phyloP scores from a whole-genome alignment of 2,329 filamentous ascomycete species.

The Massarina eburnea region DNA sequence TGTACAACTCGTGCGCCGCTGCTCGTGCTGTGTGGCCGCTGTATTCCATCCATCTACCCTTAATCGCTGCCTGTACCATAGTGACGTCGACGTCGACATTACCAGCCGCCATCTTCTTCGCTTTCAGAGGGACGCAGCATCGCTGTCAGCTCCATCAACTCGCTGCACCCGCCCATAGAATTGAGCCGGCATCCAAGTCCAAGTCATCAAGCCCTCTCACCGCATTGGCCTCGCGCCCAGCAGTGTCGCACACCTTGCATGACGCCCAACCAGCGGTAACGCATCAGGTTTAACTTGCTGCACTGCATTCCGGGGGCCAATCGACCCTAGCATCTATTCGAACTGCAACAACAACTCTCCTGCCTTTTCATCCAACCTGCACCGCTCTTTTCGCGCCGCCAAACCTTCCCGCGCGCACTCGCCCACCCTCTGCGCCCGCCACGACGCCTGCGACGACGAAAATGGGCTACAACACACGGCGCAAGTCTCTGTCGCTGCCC shows the following conservation, averaged over 20 bases:
- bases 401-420: slow-evolving; percentile 4
- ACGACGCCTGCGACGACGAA: slow-evolving; percentile 22
- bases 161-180: slow-evolving; percentile 15
- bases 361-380: slow-evolving; percentile 22
- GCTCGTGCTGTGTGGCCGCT: slow-evolving; percentile 19
- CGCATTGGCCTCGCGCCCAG: background rate
- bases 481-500: slow-evolving; percentile 90
- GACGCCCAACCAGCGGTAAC: slow-evolving; percentile 22
- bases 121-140: slow-evolving; percentile 29
- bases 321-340: slow-evolving; percentile 31
- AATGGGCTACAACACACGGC: slow-evolving; percentile 96
- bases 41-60: slow-evolving; percentile 7
- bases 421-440: slow-evolving; percentile 11
- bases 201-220: background rate
- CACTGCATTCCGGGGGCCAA: slow-evolving; percentile 39
- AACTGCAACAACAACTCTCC: slow-evolving; percentile 33
- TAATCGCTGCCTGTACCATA: slow-evolving; percentile 9
- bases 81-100: slow-evolving; percentile 30
- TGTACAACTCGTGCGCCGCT: slow-evolving; percentile 11
- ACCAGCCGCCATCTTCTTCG: no score
- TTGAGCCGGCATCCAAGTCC: slow-evolving; percentile 13
- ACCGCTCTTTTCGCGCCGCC: slow-evolving; percentile 24
- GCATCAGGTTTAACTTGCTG: slow-evolving; percentile 33
- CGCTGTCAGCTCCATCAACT: slow-evolving; percentile 8
- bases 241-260: slow-evolving; percentile 39